Conservation (phyloP, 257 asterid species). For the Primulina tabacum region DNA sequence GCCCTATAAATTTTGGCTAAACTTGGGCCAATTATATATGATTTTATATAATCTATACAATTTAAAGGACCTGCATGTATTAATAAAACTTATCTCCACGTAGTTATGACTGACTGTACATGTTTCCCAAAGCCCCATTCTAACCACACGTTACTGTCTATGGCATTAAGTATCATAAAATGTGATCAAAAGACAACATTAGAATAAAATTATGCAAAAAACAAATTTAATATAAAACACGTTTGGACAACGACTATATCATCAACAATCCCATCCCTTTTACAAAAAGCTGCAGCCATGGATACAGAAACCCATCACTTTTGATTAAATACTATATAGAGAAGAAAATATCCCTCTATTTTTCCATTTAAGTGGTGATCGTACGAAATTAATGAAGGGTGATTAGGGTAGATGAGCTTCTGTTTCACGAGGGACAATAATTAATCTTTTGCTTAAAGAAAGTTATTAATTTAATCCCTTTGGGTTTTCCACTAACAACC, state of each 20-base stretch:
- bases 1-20: too few species aligned
- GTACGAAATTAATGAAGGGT: constrained; percentile 26
- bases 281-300: constrained; percentile 20
- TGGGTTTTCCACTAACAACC: constrained; percentile 48
- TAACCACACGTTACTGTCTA: not conserved
- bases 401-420: constrained; percentile 11
- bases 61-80: too few species aligned
- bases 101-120: too few species aligned
- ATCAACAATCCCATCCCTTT: not conserved
- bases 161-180: not conserved
- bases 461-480: constrained; percentile 18
- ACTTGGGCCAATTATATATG: too few species aligned
- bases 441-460: constrained; percentile 32
- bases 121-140: not conserved
- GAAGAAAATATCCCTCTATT: not conserved
- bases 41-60: too few species aligned
- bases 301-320: constrained; percentile 16
- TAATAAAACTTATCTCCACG: too few species aligned
- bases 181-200: not conserved
- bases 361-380: not conserved
- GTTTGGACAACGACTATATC: not conserved
- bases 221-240: not conserved
- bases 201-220: not conserved
- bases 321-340: not conserved
- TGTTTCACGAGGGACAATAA: constrained; percentile 23